A percentile compares a stretch with the other conserved stretches of the same genome.
Conservation (phyloP, 805 yeast genomes). For the Ogataea populi-albae region DNA sequence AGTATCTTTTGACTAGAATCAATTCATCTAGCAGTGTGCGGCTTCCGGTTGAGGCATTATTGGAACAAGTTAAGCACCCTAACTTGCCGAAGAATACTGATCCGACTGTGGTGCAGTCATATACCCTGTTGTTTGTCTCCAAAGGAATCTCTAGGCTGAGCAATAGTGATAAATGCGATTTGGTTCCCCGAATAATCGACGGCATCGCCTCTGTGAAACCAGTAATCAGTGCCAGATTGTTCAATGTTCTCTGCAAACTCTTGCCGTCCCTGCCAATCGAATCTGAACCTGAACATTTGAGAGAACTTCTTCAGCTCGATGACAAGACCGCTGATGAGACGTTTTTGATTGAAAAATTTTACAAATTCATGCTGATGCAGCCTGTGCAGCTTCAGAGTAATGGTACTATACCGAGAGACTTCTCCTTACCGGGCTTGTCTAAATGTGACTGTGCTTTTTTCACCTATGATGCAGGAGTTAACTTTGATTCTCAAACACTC, state of each 20-base stretch:
- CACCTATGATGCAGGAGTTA: conserved; percentile 65
- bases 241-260: conserved; percentile 57
- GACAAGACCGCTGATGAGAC: conserved; percentile 36
- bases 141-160: conserved; percentile 61
- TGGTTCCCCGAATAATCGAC: conserved; percentile 48
- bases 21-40: conserved; percentile 51
- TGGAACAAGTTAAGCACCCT: conserved; percentile 62
- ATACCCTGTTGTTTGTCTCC: conserved; percentile 63
- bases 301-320: conserved; percentile 36
- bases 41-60: conserved; percentile 61
- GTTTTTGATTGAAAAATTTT: conserved; percentile 46
- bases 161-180: conserved; percentile 32
- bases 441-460: conserved; percentile 56
- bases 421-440: conserved; percentile 63
- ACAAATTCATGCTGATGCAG: conserved; percentile 55
- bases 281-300: conserved; percentile 38
- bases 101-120: conserved; percentile 52
- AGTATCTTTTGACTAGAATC: conserved; percentile 65
- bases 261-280: conserved; percentile 49
- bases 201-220: conserved; percentile 41
- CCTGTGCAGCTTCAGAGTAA: conserved; percentile 40
- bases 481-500: conserved; percentile 50
- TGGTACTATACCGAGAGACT: conserved; percentile 41
- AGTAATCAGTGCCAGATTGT: conserved; percentile 50
- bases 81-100: conserved; percentile 41